Percentiles rank a stretch among this genome's conserved stretches.
These are phyloP conservation scores for Eryngium alpinum DNA, from an alignment of 140 eudicot species.

Conservation along the genomic window DNA sequence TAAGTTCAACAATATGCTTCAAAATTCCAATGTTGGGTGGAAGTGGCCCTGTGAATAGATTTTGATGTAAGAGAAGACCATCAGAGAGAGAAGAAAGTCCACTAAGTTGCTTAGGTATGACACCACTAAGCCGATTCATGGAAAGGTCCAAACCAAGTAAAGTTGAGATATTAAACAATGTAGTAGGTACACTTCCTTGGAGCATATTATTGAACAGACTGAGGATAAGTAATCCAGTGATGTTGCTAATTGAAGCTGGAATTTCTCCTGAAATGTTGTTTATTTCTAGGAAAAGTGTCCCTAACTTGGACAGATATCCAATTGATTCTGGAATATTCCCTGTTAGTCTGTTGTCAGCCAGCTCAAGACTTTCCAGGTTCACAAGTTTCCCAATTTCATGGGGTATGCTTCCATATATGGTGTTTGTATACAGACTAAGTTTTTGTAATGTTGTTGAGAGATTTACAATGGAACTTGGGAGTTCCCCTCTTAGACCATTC, in stretches of 20 bases:
- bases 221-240: neutral
- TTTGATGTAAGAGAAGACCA: neutral
- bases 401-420: neutral
- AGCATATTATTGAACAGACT: neutral
- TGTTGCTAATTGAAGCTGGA: slow-evolving; percentile 14
- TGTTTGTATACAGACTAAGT: neutral
- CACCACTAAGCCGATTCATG: neutral
- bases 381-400: neutral
- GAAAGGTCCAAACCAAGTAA: neutral
- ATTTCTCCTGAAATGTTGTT: slow-evolving; percentile 13
- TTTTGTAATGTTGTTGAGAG: neutral
- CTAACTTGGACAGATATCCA: neutral
- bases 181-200: neutral
- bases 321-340: neutral
- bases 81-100: neutral
- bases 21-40: neutral
- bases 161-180: neutral
- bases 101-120: neutral
- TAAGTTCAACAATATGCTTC: neutral
- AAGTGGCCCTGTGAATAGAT: neutral
- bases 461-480: neutral
- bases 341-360: neutral
- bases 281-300: neutral
- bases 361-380: neutral
- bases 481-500: neutral